Evolutionary conservation across 805 yeast genomes (phyloP), one percentile per base, ranked within the genome.

Genomic region (Monosporozyma siamensis): DNA sequence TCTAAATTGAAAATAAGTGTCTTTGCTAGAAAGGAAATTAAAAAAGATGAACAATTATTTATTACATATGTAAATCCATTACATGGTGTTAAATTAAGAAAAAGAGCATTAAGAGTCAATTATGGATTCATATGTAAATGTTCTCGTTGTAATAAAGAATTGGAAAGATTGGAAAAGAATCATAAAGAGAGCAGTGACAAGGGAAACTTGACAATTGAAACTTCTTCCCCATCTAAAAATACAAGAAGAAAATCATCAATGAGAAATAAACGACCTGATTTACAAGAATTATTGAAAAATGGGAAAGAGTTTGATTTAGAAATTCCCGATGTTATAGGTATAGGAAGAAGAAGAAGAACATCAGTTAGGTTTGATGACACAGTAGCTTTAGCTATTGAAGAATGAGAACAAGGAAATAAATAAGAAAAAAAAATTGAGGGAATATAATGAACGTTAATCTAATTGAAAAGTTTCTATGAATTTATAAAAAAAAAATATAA

Each of bases 91-190:
- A 74, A 70, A 37, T 76, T 79, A 44, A 71, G 95, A 48, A 78
- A 76, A 52, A 59, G 82, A 48, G 78, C 75, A 48, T 64, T 86
- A 39, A 63, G 89, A 45, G 76, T 78, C 10, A 80, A 81, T 51
- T 86, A 87, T 85, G 95, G 95, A 4, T 86, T 86, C 58, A 54
- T 72, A 15, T 86, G 95, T 60, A 60, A 58, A 21, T 86, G 95
- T 58, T 52, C 61, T 10, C 73, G 81, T 48, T 86, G 95, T 60
- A 71, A 73, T 51, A 65, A 64, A 6, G 89, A 82, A 48, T 55
- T 69, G 10, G 26, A 6, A 14, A 35, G 17, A 35, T 15, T 23
- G 10, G 26, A 35, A 24, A 14, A 23, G 17, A 24, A 23, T 2
- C 22, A 14, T n/a, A 10, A 36, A 31, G 20, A 25, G 11, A 26